These are phyloP conservation scores for Amanita muscaria DNA, from an alignment of 768 basidiomycete genomes.

Conservation along the genomic window DNA sequence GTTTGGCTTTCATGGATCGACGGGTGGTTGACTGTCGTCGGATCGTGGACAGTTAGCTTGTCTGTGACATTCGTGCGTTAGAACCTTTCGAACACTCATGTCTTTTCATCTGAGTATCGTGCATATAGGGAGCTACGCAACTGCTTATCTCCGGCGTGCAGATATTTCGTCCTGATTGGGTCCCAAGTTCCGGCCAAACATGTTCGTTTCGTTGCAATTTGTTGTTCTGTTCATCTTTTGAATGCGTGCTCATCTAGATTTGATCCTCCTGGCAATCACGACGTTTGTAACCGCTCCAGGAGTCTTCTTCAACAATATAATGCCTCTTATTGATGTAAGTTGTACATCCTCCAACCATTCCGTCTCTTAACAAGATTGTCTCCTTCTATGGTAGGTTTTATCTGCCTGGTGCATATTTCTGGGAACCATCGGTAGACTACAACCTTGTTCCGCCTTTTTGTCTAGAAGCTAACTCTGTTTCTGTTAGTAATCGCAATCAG, in stretches of 20 bases:
- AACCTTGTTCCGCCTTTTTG: neutral
- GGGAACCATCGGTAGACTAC: conserved; percentile 46
- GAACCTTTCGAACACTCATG: neutral
- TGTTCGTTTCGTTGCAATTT: conserved; percentile 32
- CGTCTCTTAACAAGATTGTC: no score
- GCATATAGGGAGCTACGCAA: conserved; percentile 55
- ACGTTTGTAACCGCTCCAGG: no score
- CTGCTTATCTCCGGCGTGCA: conserved; percentile 49
- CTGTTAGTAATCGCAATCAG: conserved; percentile 43
- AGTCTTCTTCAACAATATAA: conserved; percentile 44
- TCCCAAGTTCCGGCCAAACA: conserved; percentile 51
- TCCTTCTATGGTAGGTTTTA: no score
- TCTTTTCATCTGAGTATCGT: neutral
- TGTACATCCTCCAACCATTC: no score
- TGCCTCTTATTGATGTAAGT: conserved; percentile 43
- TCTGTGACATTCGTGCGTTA: conserved; percentile 51
- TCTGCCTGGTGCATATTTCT: conserved; percentile 53
- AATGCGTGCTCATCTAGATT: neutral
- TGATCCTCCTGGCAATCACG: no score
- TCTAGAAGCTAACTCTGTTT: neutral
- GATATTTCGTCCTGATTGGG: conserved; percentile 52
- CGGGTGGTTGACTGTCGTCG: conserved; percentile 61
- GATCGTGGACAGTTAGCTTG: conserved; percentile 60
- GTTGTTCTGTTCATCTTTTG: neutral
- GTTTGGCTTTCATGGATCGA: conserved; percentile 55